Conservation (phyloP, 1,139 yeast species). For the Pichia cactophila region DNA sequence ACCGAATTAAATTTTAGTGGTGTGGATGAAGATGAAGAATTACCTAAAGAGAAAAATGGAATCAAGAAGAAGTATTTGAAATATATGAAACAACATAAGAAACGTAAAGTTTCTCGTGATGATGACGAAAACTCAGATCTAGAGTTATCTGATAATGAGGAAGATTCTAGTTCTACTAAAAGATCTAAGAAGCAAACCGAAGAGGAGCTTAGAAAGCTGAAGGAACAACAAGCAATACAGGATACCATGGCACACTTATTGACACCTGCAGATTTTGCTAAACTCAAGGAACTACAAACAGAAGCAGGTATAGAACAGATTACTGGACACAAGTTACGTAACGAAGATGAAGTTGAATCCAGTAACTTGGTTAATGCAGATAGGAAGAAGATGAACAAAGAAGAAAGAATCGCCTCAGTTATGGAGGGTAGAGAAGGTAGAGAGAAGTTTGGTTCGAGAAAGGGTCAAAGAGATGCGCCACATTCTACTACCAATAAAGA, state of each 20-base stretch:
- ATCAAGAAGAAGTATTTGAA: constrained; percentile 28
- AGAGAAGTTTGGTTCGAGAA: constrained; percentile 81
- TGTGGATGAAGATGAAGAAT: constrained; percentile 36
- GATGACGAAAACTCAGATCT: constrained; percentile 37
- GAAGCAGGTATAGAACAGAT: constrained; percentile 79
- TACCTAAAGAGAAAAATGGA: constrained; percentile 37
- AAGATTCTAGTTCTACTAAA: constrained; percentile 24
- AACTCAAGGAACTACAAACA: constrained; percentile 74
- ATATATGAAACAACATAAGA: constrained; percentile 28
- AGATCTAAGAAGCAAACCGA: constrained; percentile 29
- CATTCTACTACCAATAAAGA: constrained; percentile 94
- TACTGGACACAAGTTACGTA: constrained; percentile 40
- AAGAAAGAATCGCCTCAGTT: constrained; percentile 81
- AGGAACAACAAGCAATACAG: constrained; percentile 42
- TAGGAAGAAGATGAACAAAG: constrained; percentile 79
- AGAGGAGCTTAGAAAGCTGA: constrained; percentile 21
- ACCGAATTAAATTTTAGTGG: constrained; percentile 50
- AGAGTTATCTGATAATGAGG: constrained; percentile 35
- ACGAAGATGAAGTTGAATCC: constrained; percentile 84
- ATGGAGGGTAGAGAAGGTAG: constrained; percentile 91
- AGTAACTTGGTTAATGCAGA: constrained; percentile 71
- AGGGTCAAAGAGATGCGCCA: constrained; percentile 66
- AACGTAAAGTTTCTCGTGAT: constrained; percentile 21
- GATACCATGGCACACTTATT: constrained; percentile 69
- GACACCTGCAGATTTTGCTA: constrained; percentile 97